Base-by-base conservation (phyloP, 2,329 filamentous ascomycete species). In the Hypoxylon sp. region DNA sequence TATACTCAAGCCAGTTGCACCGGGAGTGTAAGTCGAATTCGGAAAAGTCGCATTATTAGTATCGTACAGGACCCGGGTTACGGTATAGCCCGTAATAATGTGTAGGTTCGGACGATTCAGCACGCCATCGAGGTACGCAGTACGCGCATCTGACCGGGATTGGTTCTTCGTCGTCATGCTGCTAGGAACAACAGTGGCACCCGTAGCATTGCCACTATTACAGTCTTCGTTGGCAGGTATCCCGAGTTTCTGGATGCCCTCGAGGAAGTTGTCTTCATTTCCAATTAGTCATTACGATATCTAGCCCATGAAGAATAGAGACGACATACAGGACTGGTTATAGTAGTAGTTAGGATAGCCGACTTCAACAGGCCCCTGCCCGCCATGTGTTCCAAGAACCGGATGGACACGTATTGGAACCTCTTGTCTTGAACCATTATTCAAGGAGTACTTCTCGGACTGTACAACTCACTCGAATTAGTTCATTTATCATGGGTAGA, bases 261-360 rank as follows among this genome's bases (percentile, higher is more conserved):
- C 69, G 3, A 82, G 75, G 45, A 82, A 79, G 59, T 78, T 77
- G 25, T 73, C 81, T 82, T 55, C 10, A 23, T 7, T n/a, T 17
- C 41, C 17, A 30, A 53, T 75, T 28, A 63, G 60, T 63, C 21
- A 60, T 17, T 38, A 49, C 25, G 28, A 46, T 38, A 17, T 5
- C 30, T 17, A 10, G n/a, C 14, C 9, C 14, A 11, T 6, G 10
- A 13, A 1, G 23, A 7, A 9, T 5, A 23, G 10, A 32, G 2
- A 19, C 10, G 6, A 63, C 77, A 52, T 75, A 82, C 81, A 69
- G n/a, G 78, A 79, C 61, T 82, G 77, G 48, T 79, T 77, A 57
- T 82, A 83, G 52, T 80, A 72, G 49, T 78, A 82, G 2, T 74
- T 73, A 2, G 80, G 79, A 65, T 80, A 82, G 3, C 75, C 75